Conservation (phyloP, 2,329 filamentous ascomycete genomes). For the Dactylonectria macrodidyma region DNA sequence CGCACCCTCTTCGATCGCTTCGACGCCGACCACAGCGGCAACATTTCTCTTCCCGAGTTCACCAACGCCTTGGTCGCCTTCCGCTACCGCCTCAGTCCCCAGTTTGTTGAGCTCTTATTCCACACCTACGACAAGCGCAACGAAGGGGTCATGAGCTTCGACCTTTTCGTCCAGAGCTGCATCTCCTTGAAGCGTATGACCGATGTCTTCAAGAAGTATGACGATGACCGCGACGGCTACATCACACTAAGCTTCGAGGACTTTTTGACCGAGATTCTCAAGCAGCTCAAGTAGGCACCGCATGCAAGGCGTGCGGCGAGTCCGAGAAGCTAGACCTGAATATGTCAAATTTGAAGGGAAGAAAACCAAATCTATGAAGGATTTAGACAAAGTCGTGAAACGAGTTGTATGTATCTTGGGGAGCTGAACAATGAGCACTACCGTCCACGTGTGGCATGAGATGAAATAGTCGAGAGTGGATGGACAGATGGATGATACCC, state of each 20-base stretch:
- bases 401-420: conserved; percentile 11
- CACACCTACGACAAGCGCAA: conserved; percentile 86
- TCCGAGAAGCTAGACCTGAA: conserved; percentile 20
- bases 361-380: background rate
- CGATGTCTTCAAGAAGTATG: conserved; percentile 99
- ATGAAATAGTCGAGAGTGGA: conserved; percentile 19
- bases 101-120: conserved; percentile 90
- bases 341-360: conserved; percentile 9
- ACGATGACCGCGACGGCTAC: conserved; percentile 95
- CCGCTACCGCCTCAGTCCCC: conserved; percentile 88
- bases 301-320: background rate
- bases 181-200: conserved; percentile 99
- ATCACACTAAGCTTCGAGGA: conserved; percentile 88
- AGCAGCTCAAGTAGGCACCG: conserved; percentile 67
- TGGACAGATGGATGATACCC: conserved; percentile 48
- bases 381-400: background rate
- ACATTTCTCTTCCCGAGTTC: conserved; percentile 90
- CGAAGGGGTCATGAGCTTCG: conserved; percentile 86
- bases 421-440: conserved; percentile 9
- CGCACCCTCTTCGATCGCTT: conserved; percentile 95
- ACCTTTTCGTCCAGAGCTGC: conserved; percentile 97
- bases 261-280: conserved; percentile 79
- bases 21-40: conserved; percentile 88
- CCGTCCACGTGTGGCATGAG: conserved; percentile 16
- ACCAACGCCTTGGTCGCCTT: conserved; percentile 92